phyloP scores from a whole-genome alignment of 2,329 filamentous ascomycete genomes.

The Ophiostoma tasmaniense region DNA sequence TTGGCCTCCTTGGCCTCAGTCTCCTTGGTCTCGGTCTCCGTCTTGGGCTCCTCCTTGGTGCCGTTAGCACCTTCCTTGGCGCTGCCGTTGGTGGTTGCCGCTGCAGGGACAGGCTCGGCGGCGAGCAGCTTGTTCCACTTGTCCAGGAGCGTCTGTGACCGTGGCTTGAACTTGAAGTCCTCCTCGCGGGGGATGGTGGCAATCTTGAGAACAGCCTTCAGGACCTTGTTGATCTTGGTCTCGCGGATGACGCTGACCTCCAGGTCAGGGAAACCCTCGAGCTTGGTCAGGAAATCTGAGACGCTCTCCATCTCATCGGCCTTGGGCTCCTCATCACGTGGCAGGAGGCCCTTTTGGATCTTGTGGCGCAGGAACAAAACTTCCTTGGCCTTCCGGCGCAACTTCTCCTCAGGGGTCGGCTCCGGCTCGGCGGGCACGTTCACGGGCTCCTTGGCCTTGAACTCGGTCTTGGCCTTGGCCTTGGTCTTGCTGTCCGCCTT shows the following conservation, averaged over 20 bases:
- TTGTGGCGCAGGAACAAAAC: conserved; percentile 93
- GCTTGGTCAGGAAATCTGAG: conserved; percentile 67
- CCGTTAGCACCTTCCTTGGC: conserved; percentile 25
- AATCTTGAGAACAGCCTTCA: conserved; percentile 89
- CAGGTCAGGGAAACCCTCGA: conserved; percentile 71
- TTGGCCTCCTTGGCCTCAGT: conserved; percentile 30
- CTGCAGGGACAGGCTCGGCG: conserved; percentile 34
- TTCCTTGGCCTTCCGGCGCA: conserved; percentile 55
- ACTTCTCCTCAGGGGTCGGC: conserved; percentile 49
- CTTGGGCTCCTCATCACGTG: conserved; percentile 74
- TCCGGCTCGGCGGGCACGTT: conserved; percentile 46
- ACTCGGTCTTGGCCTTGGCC: conserved; percentile 12
- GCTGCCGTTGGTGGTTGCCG: conserved; percentile 26
- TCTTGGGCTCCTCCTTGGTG: conserved; percentile 19
- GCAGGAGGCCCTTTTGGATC: conserved; percentile 87
- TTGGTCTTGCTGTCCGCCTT: conserved; percentile 35
- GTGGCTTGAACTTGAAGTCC: conserved; percentile 79
- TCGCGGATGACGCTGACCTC: conserved; percentile 80
- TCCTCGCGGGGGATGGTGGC: conserved; percentile 78
- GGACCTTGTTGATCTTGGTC: conserved; percentile 98
- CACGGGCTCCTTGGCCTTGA: conserved; percentile 29
- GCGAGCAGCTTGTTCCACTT: conserved; percentile 79
- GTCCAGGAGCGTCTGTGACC: conserved; percentile 69
- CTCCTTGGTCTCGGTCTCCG: conserved; percentile 32
- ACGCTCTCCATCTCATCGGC: conserved; percentile 74